Evolutionary conservation across 352 stramenopile genomes (phyloP).

Genomic region (Globisporangium solare): DNA sequence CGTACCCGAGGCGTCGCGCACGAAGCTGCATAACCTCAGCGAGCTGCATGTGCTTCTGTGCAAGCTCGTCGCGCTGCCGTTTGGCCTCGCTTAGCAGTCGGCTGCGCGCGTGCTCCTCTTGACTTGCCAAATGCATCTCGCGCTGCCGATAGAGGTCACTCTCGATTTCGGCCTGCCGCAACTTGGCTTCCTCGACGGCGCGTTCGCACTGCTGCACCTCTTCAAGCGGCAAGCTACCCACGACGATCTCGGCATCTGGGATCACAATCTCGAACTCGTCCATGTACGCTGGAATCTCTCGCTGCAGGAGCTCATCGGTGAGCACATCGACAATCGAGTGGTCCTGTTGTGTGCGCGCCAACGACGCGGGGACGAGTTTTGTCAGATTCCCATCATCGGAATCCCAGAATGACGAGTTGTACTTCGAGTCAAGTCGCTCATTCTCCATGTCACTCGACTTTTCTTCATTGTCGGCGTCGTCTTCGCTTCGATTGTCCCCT

Average conservation of each 20-base stretch:
- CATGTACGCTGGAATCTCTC: constrained; percentile 49
- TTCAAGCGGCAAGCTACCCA: constrained; percentile 53
- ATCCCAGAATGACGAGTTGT: constrained; percentile 38
- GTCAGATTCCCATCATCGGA: constrained; percentile 11
- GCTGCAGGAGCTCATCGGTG: constrained; percentile 30
- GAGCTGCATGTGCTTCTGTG: constrained; percentile 39
- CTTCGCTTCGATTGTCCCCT: too few relatives aligned
- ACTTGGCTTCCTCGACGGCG: constrained; percentile 48
- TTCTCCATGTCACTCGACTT: too few relatives aligned
- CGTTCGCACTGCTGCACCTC: constrained; percentile 56
- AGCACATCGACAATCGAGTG: constrained; percentile 55
- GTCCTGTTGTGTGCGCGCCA: constrained; percentile 9
- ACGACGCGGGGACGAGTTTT: background rate
- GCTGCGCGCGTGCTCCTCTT: constrained; percentile 31
- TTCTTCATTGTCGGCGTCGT: too few relatives aligned
- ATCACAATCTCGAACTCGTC: constrained; percentile 69
- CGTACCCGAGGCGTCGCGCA: constrained; percentile 45
- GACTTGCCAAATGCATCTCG: constrained; percentile 36
- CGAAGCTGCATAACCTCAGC: constrained; percentile 36
- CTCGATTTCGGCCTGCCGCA: constrained; percentile 46
- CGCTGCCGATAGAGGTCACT: constrained; percentile 42
- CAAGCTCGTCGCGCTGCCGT: constrained; percentile 32
- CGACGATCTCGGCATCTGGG: constrained; percentile 52
- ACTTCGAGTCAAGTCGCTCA: background rate
- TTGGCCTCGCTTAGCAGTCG: constrained; percentile 37